Base-by-base conservation (phyloP, 1,139 yeast genomes). In the Citeromyces hawaiiensis region DNA sequence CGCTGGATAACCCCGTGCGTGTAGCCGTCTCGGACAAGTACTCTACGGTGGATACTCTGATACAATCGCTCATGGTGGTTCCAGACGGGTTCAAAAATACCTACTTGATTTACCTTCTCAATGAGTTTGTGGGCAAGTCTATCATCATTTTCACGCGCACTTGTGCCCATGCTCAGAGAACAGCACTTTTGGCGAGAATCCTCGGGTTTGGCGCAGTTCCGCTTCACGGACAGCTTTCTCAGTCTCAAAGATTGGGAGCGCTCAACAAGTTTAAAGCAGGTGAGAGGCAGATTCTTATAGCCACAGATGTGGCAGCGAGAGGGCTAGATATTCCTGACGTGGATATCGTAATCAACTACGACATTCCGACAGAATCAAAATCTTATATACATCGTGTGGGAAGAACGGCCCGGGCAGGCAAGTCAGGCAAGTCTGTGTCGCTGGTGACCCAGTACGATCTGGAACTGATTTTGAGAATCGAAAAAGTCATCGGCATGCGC, bases 401-500 rank as follows among this genome's bases (percentile, higher is more conserved):
- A n/a, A n/a, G n/a, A n/a, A n/a, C n/a, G n/a, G n/a, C n/a, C n/a
- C n/a, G n/a, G n/a, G n/a, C n/a, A n/a, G 98, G 99, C 7, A 72
- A 94, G 48, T 76, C 94, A 0, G 99, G 99, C 40, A 85, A 83
- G 56, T 86, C 96, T 2, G 70, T 91, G 31, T 83, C 96, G 4
- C 66, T 91, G 43, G 94, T 91, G 21, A 87, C 96, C 1, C 99
- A 91, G 59, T 93, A 91, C 56, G 98, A 91, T 57, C 68, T 91
- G 46, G 96, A 87, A 59, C 64, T 87, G 53, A 83, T 83, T 53
- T 65, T 87, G 48, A 70, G 96, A 53, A 88, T 91, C 42, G 99
- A 91, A 58, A 82, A 80, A 39, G 94, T 83, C 4, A 72, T 88
- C 49, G 83, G 79, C 34, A 79, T 75, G 64, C 83, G 80, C 52